phyloP scores from a whole-genome alignment of 306 rosid species.

The Crotalaria pallida region DNA sequence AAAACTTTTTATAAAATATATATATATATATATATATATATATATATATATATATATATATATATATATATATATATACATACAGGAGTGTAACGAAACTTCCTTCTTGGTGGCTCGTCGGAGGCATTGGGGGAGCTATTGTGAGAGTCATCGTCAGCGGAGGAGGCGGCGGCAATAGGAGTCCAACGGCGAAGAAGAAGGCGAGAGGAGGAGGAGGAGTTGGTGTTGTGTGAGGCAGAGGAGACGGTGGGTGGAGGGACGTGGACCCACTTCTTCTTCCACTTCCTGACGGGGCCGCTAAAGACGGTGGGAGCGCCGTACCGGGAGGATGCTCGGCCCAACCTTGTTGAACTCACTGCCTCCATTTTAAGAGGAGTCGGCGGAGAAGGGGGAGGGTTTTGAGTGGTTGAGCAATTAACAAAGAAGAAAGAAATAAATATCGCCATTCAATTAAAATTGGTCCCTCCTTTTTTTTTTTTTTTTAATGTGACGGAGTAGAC shows the following conservation, averaged over 20 bases:
- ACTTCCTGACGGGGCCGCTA: constrained; percentile 88
- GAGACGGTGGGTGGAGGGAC: constrained; percentile 56
- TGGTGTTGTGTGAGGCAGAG: constrained; percentile 14
- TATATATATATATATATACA: no score
- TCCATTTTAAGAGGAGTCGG: constrained; percentile 44
- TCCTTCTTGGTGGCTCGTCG: constrained; percentile 86
- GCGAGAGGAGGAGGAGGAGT: constrained; percentile 34
- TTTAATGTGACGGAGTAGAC: no score
- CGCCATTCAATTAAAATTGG: no score
- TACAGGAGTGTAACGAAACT: constrained; percentile 95
- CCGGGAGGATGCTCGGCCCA: constrained; percentile 88
- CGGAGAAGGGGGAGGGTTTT: constrained; percentile 1
- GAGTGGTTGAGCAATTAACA: no score
- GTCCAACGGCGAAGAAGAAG: constrained; percentile 97
- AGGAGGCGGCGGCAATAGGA: constrained; percentile 37
- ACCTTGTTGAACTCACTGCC: constrained; percentile 71
- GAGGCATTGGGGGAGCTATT: constrained; percentile 12
- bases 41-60: no score
- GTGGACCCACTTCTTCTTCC: constrained; percentile 97
- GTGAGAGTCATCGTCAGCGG: constrained; percentile 8
- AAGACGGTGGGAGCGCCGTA: constrained; percentile 87
- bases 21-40: neutral
- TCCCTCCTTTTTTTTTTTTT: no score
- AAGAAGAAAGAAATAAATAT: no score
- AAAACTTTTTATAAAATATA: neutral